phyloP scores from a whole-genome alignment of 2,329 filamentous ascomycete species.

The Dothiorella sarmentorum region DNA sequence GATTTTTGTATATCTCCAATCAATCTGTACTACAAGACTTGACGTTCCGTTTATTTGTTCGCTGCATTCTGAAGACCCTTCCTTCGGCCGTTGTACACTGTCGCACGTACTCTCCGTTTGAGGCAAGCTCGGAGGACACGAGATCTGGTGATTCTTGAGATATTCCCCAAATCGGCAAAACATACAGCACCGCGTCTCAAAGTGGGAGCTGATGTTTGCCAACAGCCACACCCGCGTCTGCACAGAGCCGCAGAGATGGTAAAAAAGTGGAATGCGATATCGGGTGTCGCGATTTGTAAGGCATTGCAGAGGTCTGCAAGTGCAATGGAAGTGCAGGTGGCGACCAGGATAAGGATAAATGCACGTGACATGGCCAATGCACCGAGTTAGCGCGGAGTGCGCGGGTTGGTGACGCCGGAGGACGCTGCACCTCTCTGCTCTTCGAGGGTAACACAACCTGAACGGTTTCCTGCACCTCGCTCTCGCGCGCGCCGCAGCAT shows the following conservation, averaged over 20 bases:
- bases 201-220: too few relatives aligned
- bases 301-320: not conserved
- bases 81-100: not conserved
- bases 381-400: not conserved
- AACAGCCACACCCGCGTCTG: too few relatives aligned
- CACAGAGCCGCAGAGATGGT: too few relatives aligned
- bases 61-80: not conserved
- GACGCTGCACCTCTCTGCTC: conserved; percentile 12
- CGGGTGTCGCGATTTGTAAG: too few relatives aligned
- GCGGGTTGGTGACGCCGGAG: conserved; percentile 7
- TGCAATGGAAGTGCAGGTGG: not conserved
- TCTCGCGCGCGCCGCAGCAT: conserved; percentile 5
- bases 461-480: conserved; percentile 11
- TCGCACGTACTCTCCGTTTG: not conserved
- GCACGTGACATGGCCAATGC: conserved; percentile 9
- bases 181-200: conserved; percentile 4
- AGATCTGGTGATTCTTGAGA: conserved; percentile 5
- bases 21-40: not conserved
- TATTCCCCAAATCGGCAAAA: conserved; percentile 3
- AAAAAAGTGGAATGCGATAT: too few relatives aligned
- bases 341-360: not conserved
- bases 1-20: not conserved
- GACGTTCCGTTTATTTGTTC: not conserved
- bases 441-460: conserved; percentile 13
- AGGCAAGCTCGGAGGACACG: not conserved